Base-by-base conservation (phyloP, 441 rosid species). In the Biscutella laevigata region DNA sequence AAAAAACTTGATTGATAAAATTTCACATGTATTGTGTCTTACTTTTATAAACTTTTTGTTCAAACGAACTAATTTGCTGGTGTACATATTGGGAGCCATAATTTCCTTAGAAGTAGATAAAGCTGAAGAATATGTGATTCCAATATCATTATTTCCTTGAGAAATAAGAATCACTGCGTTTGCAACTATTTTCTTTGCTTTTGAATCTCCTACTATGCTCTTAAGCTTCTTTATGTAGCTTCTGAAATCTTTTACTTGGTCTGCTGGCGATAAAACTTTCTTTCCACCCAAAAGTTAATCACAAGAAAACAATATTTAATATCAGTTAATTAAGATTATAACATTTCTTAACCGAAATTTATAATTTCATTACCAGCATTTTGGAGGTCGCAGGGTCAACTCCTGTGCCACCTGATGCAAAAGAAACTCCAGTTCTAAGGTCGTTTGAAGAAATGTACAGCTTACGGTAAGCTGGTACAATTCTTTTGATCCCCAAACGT, bases 221-320 rank as follows among this genome's bases (percentile, higher is more conserved):
- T 52, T 74, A 61, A 89, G 51, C 66, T 71, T 82, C 24, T n/a
- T 44, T 30, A 36, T 73, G 73, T 83, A 86, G 5, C 76, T 72
- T 56, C 66, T 70, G 68, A 77, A 82, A 32, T 67, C 20, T 8
- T 35, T 29, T 45, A 84, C 32, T 57, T 89, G 95, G 14, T 79
- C 76, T 1, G 37, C 2, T 6, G 75, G 44, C 7, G 78, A 12
- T 43, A 71, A 56, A 5, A 61, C 82, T n/a, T n/a, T n/a, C n/a
- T n/a, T n/a, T n/a, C n/a, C n/a, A n/a, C n/a, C n/a, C n/a, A n/a
- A n/a, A n/a, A n/a, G n/a, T n/a, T n/a, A n/a, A n/a, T n/a, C n/a
- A n/a, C n/a, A n/a, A n/a, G n/a, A n/a, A n/a, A n/a, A n/a, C n/a
- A n/a, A n/a, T n/a, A n/a, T n/a, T n/a, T n/a, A n/a, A n/a, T n/a